phyloP scores from a whole-genome alignment of 768 basidiomycete species.

The Podaxis pistillaris region DNA sequence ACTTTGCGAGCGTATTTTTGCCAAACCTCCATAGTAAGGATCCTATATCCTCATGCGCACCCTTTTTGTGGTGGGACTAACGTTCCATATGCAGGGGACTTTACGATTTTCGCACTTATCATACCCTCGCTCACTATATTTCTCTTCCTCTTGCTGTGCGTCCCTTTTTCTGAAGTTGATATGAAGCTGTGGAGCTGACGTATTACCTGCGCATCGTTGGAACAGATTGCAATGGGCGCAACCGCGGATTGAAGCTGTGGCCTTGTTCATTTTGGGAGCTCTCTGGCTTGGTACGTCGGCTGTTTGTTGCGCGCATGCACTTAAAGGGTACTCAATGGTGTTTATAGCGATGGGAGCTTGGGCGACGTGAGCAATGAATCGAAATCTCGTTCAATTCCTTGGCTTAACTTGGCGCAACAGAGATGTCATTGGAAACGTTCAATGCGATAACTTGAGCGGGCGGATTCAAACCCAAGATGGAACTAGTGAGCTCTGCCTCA shows the following conservation, averaged over 20 bases:
- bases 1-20: conserved; percentile 67
- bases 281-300: conserved; percentile 68
- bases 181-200: neutral
- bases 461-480: conserved; percentile 46
- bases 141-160: conserved; percentile 57
- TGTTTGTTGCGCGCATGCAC: conserved; percentile 7
- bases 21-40: conserved; percentile 60
- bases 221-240: conserved; percentile 67
- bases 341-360: conserved; percentile 70
- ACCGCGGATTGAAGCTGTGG: conserved; percentile 58
- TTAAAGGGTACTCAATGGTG: conserved; percentile 7
- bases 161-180: conserved; percentile 1
- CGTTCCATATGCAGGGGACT: conserved; percentile 49
- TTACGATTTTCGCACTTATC: conserved; percentile 66
- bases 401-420: conserved; percentile 31
- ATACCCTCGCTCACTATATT: conserved; percentile 67
- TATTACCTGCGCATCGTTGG: neutral
- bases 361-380: conserved; percentile 51
- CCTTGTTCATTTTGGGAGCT: conserved; percentile 52
- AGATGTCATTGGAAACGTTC: conserved; percentile 64
- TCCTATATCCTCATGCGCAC: neutral
- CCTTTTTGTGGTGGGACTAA: neutral
- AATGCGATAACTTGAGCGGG: conserved; percentile 53
- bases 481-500: conserved; percentile 39
- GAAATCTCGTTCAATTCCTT: neutral